phyloP scores from a whole-genome alignment of 148 eudicot genomes.

The Fallopia convolvulus region DNA sequence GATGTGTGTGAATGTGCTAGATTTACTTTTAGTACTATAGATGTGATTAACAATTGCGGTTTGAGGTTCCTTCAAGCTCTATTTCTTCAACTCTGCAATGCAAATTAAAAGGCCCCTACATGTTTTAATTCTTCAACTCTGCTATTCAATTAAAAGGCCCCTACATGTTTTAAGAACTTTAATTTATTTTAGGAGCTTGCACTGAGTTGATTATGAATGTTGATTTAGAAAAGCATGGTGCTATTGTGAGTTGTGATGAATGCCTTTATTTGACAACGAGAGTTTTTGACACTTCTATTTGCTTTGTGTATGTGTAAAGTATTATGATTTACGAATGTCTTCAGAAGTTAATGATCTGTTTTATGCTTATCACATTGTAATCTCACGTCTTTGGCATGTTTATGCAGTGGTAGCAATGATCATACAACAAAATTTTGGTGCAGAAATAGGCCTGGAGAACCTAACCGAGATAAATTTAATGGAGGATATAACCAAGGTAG shows the following conservation, averaged over 20 bases:
- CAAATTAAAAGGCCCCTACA: not conserved
- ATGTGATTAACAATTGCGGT: not conserved
- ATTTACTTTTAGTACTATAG: not conserved
- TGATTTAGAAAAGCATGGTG: not conserved
- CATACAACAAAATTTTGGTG: conserved; percentile 96
- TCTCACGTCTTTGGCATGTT: not conserved
- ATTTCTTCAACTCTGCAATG: not conserved
- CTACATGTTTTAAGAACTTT: not conserved
- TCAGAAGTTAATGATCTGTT: not conserved
- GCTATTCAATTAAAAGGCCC: not conserved
- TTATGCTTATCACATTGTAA: not conserved
- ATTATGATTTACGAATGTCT: not conserved
- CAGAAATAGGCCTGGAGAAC: conserved; percentile 98
- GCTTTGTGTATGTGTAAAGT: not conserved
- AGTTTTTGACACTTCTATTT: not conserved
- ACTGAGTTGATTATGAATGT: not conserved
- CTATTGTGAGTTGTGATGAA: not conserved
- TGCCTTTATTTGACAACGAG: not conserved
- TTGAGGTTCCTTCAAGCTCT: not conserved
- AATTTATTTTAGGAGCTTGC: not conserved
- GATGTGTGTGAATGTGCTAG: not conserved
- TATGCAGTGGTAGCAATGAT: conserved; percentile 97
- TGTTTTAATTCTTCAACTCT: not conserved
- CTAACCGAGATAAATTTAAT: conserved; percentile 73
- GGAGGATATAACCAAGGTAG: conserved; percentile 64